These are phyloP conservation scores for Malassezia slooffiae DNA, from an alignment of 1,284 basidiomycete species.

Conservation along the genomic window DNA sequence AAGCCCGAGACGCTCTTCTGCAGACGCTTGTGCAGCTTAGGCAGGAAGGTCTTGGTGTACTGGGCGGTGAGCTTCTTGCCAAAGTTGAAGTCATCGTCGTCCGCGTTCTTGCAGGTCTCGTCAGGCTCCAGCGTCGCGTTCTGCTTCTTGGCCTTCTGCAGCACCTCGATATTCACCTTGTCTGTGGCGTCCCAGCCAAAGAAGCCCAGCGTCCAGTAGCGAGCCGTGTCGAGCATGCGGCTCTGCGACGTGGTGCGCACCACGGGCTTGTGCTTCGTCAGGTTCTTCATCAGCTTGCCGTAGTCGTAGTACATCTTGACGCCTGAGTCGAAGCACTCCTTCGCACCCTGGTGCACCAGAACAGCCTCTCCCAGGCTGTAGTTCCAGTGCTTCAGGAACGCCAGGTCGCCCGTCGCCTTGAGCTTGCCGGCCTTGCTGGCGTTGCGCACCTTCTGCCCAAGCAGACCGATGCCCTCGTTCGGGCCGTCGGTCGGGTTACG, in stretches of 20 bases:
- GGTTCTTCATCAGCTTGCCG: slow-evolving; percentile 26
- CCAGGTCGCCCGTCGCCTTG: slow-evolving; percentile 53
- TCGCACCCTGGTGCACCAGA: slow-evolving; percentile 67
- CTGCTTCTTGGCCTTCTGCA: slow-evolving; percentile 27
- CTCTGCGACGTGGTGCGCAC: slow-evolving; percentile 49
- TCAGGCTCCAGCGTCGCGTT: slow-evolving; percentile 71
- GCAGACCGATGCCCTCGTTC: neutral
- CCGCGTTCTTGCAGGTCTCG: slow-evolving; percentile 52
- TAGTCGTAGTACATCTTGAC: slow-evolving; percentile 41
- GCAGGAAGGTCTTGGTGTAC: slow-evolving; percentile 46
- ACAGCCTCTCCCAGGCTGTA: slow-evolving; percentile 56
- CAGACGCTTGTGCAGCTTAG: slow-evolving; percentile 24
- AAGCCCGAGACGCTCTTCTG: slow-evolving; percentile 25
- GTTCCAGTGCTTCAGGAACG: slow-evolving; percentile 62
- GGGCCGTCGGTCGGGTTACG: slow-evolving; percentile 25
- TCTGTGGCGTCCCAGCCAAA: slow-evolving; percentile 23
- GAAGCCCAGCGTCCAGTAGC: slow-evolving; percentile 51
- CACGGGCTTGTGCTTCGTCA: slow-evolving; percentile 30
- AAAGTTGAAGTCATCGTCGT: slow-evolving; percentile 53
- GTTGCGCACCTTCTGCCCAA: neutral
- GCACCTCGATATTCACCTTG: slow-evolving; percentile 33
- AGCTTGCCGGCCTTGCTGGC: slow-evolving; percentile 10
- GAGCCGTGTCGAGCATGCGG: slow-evolving; percentile 75
- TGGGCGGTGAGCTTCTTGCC: slow-evolving; percentile 48
- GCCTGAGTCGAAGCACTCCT: slow-evolving; percentile 52